Evolutionary conservation across 2,329 filamentous ascomycete genomes (phyloP).

Genomic region (Xylaria sp.): DNA sequence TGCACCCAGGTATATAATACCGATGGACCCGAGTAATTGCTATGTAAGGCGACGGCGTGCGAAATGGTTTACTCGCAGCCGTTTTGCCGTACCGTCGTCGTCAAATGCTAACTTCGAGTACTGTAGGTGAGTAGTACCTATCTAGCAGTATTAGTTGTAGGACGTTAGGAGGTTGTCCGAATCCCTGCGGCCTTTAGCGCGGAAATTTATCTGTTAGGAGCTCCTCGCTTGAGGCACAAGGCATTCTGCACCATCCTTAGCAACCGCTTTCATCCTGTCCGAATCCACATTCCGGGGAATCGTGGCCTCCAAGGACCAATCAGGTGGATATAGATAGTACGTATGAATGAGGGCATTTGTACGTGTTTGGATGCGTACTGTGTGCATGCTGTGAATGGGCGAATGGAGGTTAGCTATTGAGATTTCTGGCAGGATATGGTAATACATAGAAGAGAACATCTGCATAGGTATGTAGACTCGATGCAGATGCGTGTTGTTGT

Average conservation of each 20-base stretch:
- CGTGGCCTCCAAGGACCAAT: slow-evolving; percentile 11
- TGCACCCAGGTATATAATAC: background rate
- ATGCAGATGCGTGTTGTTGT: too few relatives aligned
- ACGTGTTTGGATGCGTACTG: background rate
- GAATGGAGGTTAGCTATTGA: background rate
- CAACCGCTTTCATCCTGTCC: slow-evolving; percentile 32
- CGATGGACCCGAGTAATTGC: too few relatives aligned
- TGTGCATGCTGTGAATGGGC: background rate
- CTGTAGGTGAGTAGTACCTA: too few relatives aligned
- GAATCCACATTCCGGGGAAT: slow-evolving; percentile 29
- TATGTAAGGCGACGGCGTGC: background rate
- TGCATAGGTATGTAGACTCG: background rate
- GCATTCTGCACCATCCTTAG: slow-evolving; percentile 1
- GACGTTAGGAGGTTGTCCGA: slow-evolving; percentile 15
- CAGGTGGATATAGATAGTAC: background rate
- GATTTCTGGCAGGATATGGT: too few relatives aligned
- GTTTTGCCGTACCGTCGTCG: background rate
- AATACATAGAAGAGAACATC: too few relatives aligned
- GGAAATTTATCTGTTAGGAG: slow-evolving; percentile 21
- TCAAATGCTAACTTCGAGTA: too few relatives aligned
- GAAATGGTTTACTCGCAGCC: background rate
- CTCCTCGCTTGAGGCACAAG: background rate
- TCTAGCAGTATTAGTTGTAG: too few relatives aligned
- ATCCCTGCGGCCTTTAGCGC: slow-evolving; percentile 22
- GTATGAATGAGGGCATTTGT: background rate